Base-by-base conservation (phyloP, 805 yeast species). In the Pichia nakasei region DNA sequence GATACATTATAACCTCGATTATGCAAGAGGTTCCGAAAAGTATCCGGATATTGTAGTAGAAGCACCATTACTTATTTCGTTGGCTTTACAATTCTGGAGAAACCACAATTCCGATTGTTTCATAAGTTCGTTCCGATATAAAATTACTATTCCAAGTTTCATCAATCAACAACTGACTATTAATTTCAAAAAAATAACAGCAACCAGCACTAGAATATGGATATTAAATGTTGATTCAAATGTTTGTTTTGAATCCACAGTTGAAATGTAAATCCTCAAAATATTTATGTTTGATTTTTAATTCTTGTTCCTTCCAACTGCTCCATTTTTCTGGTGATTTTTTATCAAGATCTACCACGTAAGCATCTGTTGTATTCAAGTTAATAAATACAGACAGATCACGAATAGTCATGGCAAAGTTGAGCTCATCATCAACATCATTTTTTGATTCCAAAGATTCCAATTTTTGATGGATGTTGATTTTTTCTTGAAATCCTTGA, bases 1-100 rank as follows among this genome's bases (percentile, higher is more conserved):
- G 46, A 85, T 91, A 34, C 98, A 91, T 63, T 80, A 78, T 59
- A 85, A 85, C 55, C 58, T 60, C 6, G 50, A 50, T 1, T 85
- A 85, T 57, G 71, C 86, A 8, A 52, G 43, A 4, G 44, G 56
- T 0, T 54, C 53, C 2, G 97, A 91, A 55, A 69, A 74, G 1
- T 75, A 86, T 40, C 79, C 81, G 0, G 66, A 68, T 31, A 59
- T 80, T 0, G 63, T 91, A 1, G 80, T 82, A 0, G 95, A 85
- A 37, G 98, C 96, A 0, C 96, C 97, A 0, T 67, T 89, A 42
- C 65, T 84, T 46, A 72, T 84, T 1, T 78, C 82, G 9, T 49
- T 84, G 33, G 51, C 78, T 32, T 57, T 85, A 27, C 73, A 75
- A 44, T 80, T 79, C 45, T 59, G 60, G 61, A 9, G 24, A 8